A percentile compares a stretch with the other conserved stretches of the same genome.
Evolutionary conservation across 176 grass and related monocot genomes (phyloP).

Genomic region (Carex scoparia): DNA sequence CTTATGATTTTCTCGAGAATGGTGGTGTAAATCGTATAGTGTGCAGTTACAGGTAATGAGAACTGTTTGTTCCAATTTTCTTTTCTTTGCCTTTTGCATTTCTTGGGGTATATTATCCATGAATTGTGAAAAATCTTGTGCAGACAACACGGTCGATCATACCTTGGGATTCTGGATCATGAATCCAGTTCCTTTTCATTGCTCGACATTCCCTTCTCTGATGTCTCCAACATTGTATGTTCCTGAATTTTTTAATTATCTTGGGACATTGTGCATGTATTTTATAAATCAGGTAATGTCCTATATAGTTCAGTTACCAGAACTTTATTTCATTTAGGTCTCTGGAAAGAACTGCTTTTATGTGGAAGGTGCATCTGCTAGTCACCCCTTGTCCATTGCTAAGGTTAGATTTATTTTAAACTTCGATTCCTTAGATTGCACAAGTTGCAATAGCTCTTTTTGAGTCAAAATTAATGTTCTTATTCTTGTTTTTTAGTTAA

Average conservation of each 20-base stretch:
- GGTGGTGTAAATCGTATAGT: slow-evolving; percentile 45
- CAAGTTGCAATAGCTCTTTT: background rate
- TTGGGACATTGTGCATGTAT: background rate
- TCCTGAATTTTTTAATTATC: background rate
- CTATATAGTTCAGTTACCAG: background rate
- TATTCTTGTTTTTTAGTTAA: background rate
- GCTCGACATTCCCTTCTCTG: slow-evolving; percentile 66
- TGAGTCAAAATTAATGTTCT: background rate
- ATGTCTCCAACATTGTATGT: slow-evolving; percentile 75
- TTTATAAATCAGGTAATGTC: background rate
- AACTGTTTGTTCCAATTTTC: slow-evolving; percentile 21
- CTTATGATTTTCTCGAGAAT: slow-evolving; percentile 74
- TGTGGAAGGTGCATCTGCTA: slow-evolving; percentile 75
- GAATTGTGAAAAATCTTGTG: slow-evolving; percentile 23
- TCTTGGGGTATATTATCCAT: slow-evolving; percentile 18
- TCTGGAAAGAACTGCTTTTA: slow-evolving; percentile 58
- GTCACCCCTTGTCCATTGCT: slow-evolving; percentile 60
- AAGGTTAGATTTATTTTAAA: slow-evolving; percentile 48
- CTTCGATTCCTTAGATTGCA: background rate
- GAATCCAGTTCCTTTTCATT: slow-evolving; percentile 58
- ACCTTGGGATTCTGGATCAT: slow-evolving; percentile 73
- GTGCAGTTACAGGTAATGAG: slow-evolving; percentile 82
- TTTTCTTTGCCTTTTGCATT: slow-evolving; percentile 9
- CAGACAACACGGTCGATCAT: slow-evolving; percentile 78
- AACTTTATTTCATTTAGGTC: slow-evolving; percentile 35